These are phyloP conservation scores for Bipolaris bicolor DNA, from an alignment of 2,329 filamentous ascomycete species.

Conservation along the genomic window DNA sequence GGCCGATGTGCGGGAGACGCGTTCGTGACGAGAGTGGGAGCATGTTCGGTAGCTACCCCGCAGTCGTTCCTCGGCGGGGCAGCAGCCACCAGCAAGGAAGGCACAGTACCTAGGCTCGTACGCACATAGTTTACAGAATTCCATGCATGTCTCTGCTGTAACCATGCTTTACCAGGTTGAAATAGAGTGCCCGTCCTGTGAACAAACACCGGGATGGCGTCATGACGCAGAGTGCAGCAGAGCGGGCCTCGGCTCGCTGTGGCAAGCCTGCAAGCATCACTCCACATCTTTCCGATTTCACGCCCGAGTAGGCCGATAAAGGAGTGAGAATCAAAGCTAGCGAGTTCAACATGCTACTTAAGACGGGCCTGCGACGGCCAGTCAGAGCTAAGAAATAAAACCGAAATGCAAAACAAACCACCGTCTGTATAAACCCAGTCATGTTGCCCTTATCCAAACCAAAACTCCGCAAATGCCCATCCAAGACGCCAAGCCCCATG, in stretches of 20 bases:
- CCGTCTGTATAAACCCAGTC: conserved; percentile 7
- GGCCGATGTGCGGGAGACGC: conserved; percentile 11
- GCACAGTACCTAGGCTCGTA: conserved; percentile 17
- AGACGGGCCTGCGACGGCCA: conserved; percentile 9
- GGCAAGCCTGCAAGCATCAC: conserved; percentile 1
- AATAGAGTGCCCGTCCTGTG: not conserved
- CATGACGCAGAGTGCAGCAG: not conserved
- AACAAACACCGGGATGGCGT: not conserved
- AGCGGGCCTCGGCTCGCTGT: conserved; percentile 3
- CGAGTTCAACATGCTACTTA: conserved; percentile 7
- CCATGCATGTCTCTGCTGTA: not conserved
- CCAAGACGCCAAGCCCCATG: conserved; percentile 1
- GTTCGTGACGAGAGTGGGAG: conserved; percentile 12
- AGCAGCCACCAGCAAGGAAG: conserved; percentile 11
- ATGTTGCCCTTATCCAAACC: conserved; percentile 11
- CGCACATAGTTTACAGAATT: not conserved
- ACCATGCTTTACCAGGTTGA: not conserved
- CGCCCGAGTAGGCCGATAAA: conserved; percentile 1
- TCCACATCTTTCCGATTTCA: conserved; percentile 6
- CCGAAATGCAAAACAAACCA: conserved; percentile 10
- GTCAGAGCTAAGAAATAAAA: conserved; percentile 5
- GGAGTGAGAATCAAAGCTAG: not conserved
- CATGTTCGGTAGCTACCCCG: conserved; percentile 27
- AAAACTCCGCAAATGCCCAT: conserved; percentile 38
- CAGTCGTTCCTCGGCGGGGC: conserved; percentile 36